Evolutionary conservation across 805 yeast genomes (phyloP).

Genomic region (Clavispora carvajalis): DNA sequence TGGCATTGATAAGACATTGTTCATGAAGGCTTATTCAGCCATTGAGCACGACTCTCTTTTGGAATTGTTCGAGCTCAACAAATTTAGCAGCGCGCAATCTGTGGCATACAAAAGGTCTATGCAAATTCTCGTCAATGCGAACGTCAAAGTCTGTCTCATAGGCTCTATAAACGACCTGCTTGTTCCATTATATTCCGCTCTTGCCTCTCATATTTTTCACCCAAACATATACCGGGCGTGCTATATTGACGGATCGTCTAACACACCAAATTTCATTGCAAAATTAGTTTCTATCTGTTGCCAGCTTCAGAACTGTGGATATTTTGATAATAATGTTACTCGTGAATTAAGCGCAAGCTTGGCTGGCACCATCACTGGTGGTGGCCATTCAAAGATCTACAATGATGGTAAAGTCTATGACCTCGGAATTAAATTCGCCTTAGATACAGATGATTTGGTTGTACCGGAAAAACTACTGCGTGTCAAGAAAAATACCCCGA

Average conservation of each 20-base stretch:
- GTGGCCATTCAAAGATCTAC: conserved; percentile 89
- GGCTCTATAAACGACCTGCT: conserved; percentile 93
- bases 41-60: conserved; percentile 82
- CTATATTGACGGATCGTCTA: conserved; percentile 77
- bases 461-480: conserved; percentile 19
- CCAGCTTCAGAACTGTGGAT: conserved; percentile 69
- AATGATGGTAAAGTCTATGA: conserved; percentile 82
- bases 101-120: conserved; percentile 64
- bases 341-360: conserved; percentile 60
- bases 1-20: conserved; percentile 78
- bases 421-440: conserved; percentile 64
- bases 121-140: conserved; percentile 56
- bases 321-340: conserved; percentile 78
- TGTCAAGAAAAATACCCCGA: conserved; percentile 7
- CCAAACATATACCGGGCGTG: conserved; percentile 89
- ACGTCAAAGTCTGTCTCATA: conserved; percentile 73
- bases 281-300: conserved; percentile 70
- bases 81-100: conserved; percentile 67
- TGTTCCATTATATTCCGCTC: conserved; percentile 87
- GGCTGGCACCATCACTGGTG: conserved; percentile 91
- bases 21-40: conserved; percentile 84
- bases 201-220: conserved; percentile 76
- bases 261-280: conserved; percentile 74
- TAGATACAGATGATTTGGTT: conserved; percentile 65
- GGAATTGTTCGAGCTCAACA: conserved; percentile 86